These are phyloP conservation scores for Canavalia ensiformis DNA, from an alignment of 306 rosid genomes.

Conservation along the genomic window DNA sequence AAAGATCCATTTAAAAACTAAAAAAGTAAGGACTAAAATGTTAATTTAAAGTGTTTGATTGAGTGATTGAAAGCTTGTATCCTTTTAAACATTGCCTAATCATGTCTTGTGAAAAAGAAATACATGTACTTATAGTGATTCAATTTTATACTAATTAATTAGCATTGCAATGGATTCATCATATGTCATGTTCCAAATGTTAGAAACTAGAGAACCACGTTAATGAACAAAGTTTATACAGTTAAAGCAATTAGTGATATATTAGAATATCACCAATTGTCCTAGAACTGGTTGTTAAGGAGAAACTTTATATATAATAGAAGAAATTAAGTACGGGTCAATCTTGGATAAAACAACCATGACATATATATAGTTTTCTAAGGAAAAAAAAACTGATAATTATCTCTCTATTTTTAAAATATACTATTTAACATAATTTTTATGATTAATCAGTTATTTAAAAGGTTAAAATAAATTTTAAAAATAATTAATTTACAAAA, in stretches of 20 bases:
- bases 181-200: not conserved
- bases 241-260: not conserved
- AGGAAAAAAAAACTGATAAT: not conserved
- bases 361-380: not conserved
- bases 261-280: not conserved
- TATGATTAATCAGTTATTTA: too few relatives aligned
- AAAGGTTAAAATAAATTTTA: too few relatives aligned
- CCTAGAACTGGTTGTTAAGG: not conserved
- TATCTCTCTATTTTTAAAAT: too few relatives aligned
- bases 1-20: too few relatives aligned
- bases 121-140: not conserved
- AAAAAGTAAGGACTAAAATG: too few relatives aligned
- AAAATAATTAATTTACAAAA: too few relatives aligned
- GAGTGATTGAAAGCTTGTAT: not conserved
- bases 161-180: not conserved
- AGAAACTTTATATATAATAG: not conserved
- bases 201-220: not conserved
- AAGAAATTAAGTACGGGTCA: not conserved
- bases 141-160: not conserved
- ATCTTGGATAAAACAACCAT: not conserved
- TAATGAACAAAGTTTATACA: not conserved
- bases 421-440: too few relatives aligned
- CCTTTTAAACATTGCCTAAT: not conserved
- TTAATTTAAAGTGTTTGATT: not conserved
- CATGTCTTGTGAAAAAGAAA: not conserved